A percentile compares a stretch with the other conserved stretches of the same genome.
These are phyloP conservation scores for Salix arbutifolia DNA, from an alignment of 345 rosid genomes.

Conservation along the genomic window DNA sequence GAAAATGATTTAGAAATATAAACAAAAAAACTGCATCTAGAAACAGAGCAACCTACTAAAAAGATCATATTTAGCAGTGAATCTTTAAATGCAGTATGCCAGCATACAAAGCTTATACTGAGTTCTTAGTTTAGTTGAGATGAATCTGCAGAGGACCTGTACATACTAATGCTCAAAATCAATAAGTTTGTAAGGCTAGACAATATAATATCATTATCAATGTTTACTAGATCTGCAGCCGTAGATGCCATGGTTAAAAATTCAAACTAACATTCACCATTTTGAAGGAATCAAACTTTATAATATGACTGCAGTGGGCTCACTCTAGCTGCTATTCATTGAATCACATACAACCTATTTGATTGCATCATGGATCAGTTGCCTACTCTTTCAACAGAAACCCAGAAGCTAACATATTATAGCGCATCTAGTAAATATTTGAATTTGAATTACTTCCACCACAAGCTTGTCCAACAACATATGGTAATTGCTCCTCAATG, in stretches of 20 bases:
- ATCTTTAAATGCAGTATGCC: background rate
- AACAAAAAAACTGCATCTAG: background rate
- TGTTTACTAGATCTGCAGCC: background rate
- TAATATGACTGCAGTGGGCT: background rate
- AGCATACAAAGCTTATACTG: background rate
- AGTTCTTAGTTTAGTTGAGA: background rate
- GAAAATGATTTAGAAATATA: constrained; percentile 1
- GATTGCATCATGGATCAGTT: no score
- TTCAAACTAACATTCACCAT: background rate
- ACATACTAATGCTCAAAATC: background rate
- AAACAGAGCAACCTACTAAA: background rate
- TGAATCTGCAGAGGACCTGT: background rate
- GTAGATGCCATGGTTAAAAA: background rate
- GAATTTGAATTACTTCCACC: background rate
- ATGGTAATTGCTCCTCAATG: background rate
- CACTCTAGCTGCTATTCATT: background rate
- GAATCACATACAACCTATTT: background rate
- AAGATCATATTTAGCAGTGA: background rate
- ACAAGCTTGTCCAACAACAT: background rate
- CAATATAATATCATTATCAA: background rate
- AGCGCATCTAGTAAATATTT: background rate
- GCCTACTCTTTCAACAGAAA: background rate
- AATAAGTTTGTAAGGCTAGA: background rate
- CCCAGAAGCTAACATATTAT: background rate
- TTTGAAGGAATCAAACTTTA: background rate